Conservation (phyloP, 305 asterid species). For the Lippia alba region DNA sequence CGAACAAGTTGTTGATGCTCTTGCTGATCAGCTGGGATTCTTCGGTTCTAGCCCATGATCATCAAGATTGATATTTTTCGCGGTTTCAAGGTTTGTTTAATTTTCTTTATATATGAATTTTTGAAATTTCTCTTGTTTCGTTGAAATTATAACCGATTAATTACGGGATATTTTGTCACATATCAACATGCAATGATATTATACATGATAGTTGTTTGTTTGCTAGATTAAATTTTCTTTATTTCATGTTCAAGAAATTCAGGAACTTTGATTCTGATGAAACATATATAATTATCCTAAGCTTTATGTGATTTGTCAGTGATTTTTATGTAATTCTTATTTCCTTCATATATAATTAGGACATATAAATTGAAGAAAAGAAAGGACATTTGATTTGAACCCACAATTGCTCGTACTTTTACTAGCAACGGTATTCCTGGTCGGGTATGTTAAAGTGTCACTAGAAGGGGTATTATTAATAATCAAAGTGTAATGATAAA, state of each 20-base stretch:
- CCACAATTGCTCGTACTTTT: too few relatives aligned
- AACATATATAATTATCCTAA: not conserved
- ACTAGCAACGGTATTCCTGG: too few relatives aligned
- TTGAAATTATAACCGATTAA: too few relatives aligned
- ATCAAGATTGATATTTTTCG: not conserved
- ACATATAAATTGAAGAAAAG: too few relatives aligned
- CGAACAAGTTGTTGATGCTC: conserved; percentile 32
- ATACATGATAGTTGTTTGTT: not conserved
- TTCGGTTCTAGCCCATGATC: conserved; percentile 14
- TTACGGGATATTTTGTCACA: not conserved
- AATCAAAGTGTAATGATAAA: too few relatives aligned
- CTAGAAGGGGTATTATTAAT: too few relatives aligned
- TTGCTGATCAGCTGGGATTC: conserved; percentile 25
- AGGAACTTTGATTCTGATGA: not conserved
- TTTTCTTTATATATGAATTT: not conserved
- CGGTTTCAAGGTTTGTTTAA: not conserved
- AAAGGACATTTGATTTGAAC: too few relatives aligned
- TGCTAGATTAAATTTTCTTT: not conserved
- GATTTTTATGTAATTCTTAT: too few relatives aligned
- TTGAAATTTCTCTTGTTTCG: too few relatives aligned
- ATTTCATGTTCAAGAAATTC: not conserved
- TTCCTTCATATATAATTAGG: too few relatives aligned
- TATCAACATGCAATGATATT: not conserved
- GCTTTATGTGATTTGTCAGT: too few relatives aligned
- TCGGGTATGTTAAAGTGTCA: too few relatives aligned